Evolutionary conservation across 208 protist genomes (phyloP), one percentile per base, ranked within the genome.

Genomic region (Leptomonas pyrrhocoris): DNA sequence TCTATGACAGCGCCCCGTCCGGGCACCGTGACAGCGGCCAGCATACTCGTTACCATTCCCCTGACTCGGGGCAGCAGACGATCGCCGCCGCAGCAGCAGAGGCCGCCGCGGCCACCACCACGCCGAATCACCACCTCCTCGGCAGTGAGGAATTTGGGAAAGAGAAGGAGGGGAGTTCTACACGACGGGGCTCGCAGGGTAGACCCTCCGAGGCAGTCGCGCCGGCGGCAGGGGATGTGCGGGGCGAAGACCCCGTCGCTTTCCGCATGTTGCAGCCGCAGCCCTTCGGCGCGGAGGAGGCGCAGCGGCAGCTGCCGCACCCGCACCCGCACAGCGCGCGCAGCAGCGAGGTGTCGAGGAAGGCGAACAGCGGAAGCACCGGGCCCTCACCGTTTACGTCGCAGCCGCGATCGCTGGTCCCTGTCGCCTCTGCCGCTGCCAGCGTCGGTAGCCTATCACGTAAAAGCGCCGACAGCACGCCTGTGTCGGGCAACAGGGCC

Each of bases 401-500:
- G 38, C 58, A n/a, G 58, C 36, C 58, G 12, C 45, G 46, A 11
- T 55, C 59, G 0, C 30, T 43, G 16, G 8, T 19, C 0, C 45
- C 45, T 1, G 21, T 55, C n/a, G 28, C 30, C n/a, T n/a, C n/a
- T 1, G 51, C 59, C 3, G 45, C 30, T 19, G 42, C 25, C 4
- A 65, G 45, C 31, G 27, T 28, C 18, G 6, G 45, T 25, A 42
- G 30, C 9, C 12, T 54, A 2, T 55, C 31, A 2, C 59, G 45
- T 11, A 65, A n/a, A 19, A 65, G 59, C 31, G 28, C 25, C 5
- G 16, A 11, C 30, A 65, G 59, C 59, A 53, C 45, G 2, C 31
- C 59, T 23, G 11, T 30, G 46, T 51, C 58, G 2, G 18, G 13
- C 18, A 49, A 15, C 9, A 2, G 43, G 18, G 27, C 58, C 1